phyloP scores from a whole-genome alignment of 768 basidiomycete genomes.

The Lactifluus volemus region DNA sequence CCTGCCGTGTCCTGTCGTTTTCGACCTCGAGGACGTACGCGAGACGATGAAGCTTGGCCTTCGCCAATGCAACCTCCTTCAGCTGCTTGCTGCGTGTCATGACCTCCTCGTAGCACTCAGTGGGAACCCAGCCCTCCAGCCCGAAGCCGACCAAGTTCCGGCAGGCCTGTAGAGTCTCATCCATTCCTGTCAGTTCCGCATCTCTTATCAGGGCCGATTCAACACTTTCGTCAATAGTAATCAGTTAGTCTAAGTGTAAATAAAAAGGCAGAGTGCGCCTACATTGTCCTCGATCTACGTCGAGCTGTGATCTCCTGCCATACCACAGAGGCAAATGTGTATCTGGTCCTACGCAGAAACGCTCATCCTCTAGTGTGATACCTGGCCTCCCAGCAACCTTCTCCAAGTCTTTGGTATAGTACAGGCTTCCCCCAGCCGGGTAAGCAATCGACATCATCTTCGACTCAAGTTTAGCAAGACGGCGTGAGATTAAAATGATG shows the following conservation, averaged over 20 bases:
- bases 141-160: not conserved
- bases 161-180: not conserved
- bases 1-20: conserved; percentile 37
- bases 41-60: conserved; percentile 31
- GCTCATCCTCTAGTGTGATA: conserved; percentile 25
- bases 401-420: conserved; percentile 37
- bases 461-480: conserved; percentile 10
- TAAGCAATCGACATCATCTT: too few species aligned
- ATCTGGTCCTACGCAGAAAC: conserved; percentile 31
- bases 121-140: not conserved
- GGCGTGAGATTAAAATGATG: conserved; percentile 19
- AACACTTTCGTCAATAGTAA: conserved; percentile 34
- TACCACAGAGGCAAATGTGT: conserved; percentile 33
- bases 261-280: conserved; percentile 27
- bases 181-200: conserved; percentile 30
- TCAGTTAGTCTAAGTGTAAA: conserved; percentile 26
- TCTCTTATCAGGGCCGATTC: conserved; percentile 35
- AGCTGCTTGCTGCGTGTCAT: too few species aligned
- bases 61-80: too few species aligned
- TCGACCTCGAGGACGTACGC: conserved; percentile 37
- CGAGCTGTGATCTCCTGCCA: conserved; percentile 41
- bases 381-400: conserved; percentile 29
- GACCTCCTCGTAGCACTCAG: too few species aligned
- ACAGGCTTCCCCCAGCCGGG: conserved; percentile 12
- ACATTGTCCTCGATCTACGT: conserved; percentile 46